Evolutionary conservation across 805 yeast species (phyloP), one percentile per base, ranked within the genome.

Genomic region (Tetrapisispora namnaoensis): DNA sequence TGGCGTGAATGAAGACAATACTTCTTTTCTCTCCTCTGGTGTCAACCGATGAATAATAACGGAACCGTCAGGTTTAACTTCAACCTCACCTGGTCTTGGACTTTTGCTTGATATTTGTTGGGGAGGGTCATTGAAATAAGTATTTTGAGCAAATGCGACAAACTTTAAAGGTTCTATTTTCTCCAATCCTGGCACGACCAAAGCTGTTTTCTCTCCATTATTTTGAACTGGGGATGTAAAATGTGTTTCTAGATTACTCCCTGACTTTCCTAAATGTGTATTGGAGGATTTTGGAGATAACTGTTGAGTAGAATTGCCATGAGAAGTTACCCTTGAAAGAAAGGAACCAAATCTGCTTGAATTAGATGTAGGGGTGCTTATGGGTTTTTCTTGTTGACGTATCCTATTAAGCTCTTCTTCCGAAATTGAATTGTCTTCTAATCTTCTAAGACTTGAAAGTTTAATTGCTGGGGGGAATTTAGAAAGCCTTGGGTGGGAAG

Each of bases 1-100:
- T 8, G 82, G 76, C 21, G 84, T 82, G 50, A 66, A 71, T 64
- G 63, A 65, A 44, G 57, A 66, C 67, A 55, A 64, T 47, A 66
- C 67, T 61, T 64, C 75, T 67, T 55, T 73, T 52, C 70, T 74
- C 49, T 80, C 83, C 36, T 77, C 79, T 34, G 77, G 75, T 1
- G 79, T 68, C 35, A 80, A 63, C 30, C 82, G 79, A 51, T 77
- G 76, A 18, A 80, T 70, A 8, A 74, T 70, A 16, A 79, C 71
- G 0, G 71, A 65, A 0, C 86, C 86, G 55, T 72, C 74, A n/a
- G 75, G 66, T 45, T 74, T 58, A 1, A 80, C 70, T 55, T 79
- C 85, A 14, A 83, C 95, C 63, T 88, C 91, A 38, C 97, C 97
- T 60, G 77, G 76, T 54, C 88, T 70, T 16, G 96, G 95, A 51